Evolutionary conservation across 768 basidiomycete species (phyloP), one percentile per base, ranked within the genome.

Genomic region (Phylloporus rhodoxanthus): DNA sequence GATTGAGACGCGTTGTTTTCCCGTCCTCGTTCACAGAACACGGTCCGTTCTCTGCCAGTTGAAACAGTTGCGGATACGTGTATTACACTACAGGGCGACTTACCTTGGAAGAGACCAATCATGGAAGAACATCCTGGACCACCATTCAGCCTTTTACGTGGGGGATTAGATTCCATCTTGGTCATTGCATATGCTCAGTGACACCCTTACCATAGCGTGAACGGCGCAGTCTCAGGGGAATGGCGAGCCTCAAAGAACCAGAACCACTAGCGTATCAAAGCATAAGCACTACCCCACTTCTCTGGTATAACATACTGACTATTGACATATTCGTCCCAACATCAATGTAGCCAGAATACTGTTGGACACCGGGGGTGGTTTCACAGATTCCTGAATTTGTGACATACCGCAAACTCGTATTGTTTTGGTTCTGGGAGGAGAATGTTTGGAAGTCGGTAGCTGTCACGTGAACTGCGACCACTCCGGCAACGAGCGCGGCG

Each of bases 231-330:
- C 43, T 81, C 77, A 0, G 82, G 80, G 3, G 72, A 67, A 26
- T 77, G 65, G 13, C 84, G 73, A 2, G 84, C 75, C 54, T 81
- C 84, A 46, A 85, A 86, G 64, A 84, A 85, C 81, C 83, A 85
- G 58, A 85, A 85, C 81, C 80, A 85, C 82, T 83, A 46, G 13
- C 37, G 44, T 33, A 26, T 10, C 15, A 9, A 39, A 19, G 17
- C 21, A 34, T 63, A 4, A 63, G 39, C 14, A 29, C 8, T 13
- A 13, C 32, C n/a, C 17, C 20, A 28, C 3, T 15, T 38, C 2
- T 14, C 13, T 1, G 8, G 10, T 11, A 23, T 5, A 23, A 23
- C 23, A 28, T 15, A 54, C 69, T 50, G 40, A 81, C 80, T 76
- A 80, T 78, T 0, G 79, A 80, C 75, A 79, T 81, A 45, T 80